These are phyloP conservation scores for Gossypium trilobum DNA, from an alignment of 441 rosid genomes.

Conservation along the genomic window DNA sequence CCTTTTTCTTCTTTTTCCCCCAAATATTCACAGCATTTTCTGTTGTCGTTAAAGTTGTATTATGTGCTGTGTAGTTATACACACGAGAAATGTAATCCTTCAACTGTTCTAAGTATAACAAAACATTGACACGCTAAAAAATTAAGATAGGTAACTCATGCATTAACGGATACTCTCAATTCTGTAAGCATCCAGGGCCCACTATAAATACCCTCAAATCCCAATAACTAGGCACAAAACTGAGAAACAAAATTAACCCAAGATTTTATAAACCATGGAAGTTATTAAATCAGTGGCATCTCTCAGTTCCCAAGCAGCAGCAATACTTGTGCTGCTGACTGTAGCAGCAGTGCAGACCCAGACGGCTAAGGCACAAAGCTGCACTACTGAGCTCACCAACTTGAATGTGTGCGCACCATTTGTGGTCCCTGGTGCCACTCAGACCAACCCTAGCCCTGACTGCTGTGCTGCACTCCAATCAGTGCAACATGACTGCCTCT, in stretches of 20 bases:
- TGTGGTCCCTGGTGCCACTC: constrained; percentile 36
- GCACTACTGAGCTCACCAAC: constrained; percentile 33
- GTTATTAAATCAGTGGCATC: not conserved
- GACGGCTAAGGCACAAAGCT: constrained; percentile 23
- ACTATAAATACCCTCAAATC: not conserved
- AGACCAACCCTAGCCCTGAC: constrained; percentile 21
- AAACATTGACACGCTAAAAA: not conserved
- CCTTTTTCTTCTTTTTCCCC: not conserved
- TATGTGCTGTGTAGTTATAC: not conserved
- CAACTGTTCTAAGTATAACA: not conserved
- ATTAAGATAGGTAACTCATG: constrained; percentile 1
- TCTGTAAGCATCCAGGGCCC: not conserved
- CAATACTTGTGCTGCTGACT: constrained; percentile 19
- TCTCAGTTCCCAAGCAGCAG: constrained; percentile 5
- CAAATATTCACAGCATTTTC: not conserved
- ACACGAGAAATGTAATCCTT: not conserved
- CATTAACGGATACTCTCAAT: not conserved
- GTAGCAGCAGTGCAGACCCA: constrained; percentile 15
- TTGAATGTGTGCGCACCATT: constrained; percentile 45
- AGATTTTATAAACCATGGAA: not conserved
- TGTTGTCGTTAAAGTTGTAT: too few relatives aligned
- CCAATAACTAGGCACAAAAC: not conserved
- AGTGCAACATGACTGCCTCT: constrained; percentile 39
- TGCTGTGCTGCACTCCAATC: constrained; percentile 40
- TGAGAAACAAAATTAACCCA: not conserved